Evolutionary conservation across 2,329 filamentous ascomycete species (phyloP).

Genomic region (Ascochyta lentis): DNA sequence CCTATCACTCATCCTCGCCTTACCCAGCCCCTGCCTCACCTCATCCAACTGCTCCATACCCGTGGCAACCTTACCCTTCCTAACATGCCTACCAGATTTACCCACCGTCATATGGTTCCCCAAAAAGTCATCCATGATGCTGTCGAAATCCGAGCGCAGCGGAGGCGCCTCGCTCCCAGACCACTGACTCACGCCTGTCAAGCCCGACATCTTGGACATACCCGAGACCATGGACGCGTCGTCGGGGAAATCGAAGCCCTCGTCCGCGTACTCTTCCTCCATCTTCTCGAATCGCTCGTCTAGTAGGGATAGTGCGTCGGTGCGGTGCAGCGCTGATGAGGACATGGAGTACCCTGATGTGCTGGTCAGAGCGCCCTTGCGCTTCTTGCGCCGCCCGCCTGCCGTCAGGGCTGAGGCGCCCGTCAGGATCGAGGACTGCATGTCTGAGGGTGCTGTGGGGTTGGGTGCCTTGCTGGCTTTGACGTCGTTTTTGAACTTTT

Average conservation of each 20-base stretch:
- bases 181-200: slow-evolving; percentile 44
- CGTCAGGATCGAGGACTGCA: slow-evolving; percentile 74
- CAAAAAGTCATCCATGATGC: slow-evolving; percentile 92
- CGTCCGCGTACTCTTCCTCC: slow-evolving; percentile 75
- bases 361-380: slow-evolving; percentile 90
- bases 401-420: slow-evolving; percentile 70
- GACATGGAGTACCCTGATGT: slow-evolving; percentile 91
- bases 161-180: slow-evolving; percentile 55
- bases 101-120: slow-evolving; percentile 73
- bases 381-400: slow-evolving; percentile 86
- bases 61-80: slow-evolving; percentile 79
- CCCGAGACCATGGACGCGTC: slow-evolving; percentile 57
- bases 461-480: slow-evolving; percentile 56
- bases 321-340: slow-evolving; percentile 83
- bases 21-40: slow-evolving; percentile 79
- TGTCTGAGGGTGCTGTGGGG: slow-evolving; percentile 63
- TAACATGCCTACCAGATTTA: slow-evolving; percentile 65
- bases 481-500: slow-evolving; percentile 86
- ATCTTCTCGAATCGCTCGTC: slow-evolving; percentile 92
- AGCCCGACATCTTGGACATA: slow-evolving; percentile 52
- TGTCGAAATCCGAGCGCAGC: slow-evolving; percentile 80
- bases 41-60: slow-evolving; percentile 92
- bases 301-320: slow-evolving; percentile 82
- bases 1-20: slow-evolving; percentile 65
- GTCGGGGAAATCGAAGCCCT: slow-evolving; percentile 43